phyloP scores from a whole-genome alignment of 305 asterid genomes.

The Fraxinus sp. region DNA sequence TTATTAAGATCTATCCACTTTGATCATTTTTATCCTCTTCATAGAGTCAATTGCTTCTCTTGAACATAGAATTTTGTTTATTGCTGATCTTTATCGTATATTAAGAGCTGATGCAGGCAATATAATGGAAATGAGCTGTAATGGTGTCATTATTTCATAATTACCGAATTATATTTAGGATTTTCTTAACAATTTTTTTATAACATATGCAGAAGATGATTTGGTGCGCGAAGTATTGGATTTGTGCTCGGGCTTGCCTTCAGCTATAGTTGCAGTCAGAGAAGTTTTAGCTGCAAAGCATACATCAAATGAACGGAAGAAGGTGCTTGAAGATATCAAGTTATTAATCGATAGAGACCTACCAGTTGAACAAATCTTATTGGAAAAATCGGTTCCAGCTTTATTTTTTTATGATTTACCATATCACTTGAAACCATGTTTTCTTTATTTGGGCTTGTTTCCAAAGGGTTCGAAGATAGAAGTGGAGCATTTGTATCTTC shows the following conservation, averaged over 20 bases:
- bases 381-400: not conserved
- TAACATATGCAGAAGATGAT: not conserved
- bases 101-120: not conserved
- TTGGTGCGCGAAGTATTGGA: not conserved
- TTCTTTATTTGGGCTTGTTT: constrained; percentile 18
- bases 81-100: not conserved
- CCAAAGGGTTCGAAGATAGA: not conserved
- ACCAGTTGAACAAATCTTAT: not conserved
- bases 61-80: not conserved
- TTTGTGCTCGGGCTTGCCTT: not conserved
- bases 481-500: constrained; percentile 13
- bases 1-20: not conserved
- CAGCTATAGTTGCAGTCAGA: not conserved
- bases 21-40: not conserved
- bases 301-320: not conserved
- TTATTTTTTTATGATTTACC: constrained; percentile 2
- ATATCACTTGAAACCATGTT: constrained; percentile 24
- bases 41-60: not conserved
- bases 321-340: not conserved
- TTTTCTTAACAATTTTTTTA: not conserved
- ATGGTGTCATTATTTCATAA: not conserved
- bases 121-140: not conserved
- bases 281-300: not conserved
- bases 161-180: not conserved
- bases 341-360: not conserved